phyloP scores from a whole-genome alignment of 2,329 filamentous ascomycete species.

The Penicillium fuscoglaucum region DNA sequence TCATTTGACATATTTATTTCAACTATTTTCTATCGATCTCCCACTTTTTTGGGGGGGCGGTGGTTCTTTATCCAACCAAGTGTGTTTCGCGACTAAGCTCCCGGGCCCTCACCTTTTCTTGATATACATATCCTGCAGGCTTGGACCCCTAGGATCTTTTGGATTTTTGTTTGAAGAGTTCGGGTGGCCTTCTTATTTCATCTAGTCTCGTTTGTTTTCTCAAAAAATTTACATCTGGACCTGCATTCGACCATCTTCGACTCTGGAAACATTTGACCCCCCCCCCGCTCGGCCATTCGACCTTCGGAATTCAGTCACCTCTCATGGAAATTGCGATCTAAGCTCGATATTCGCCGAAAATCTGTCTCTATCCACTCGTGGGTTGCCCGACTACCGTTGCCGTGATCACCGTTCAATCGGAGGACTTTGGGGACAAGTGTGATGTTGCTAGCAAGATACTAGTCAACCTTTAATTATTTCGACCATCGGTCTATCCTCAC shows the following conservation, averaged over 20 bases:
- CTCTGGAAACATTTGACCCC: slow-evolving; percentile 16
- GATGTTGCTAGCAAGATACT: slow-evolving; percentile 28
- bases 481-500: slow-evolving; percentile 9
- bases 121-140: slow-evolving; percentile 12
- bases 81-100: slow-evolving; percentile 19
- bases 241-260: slow-evolving; percentile 6
- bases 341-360: slow-evolving; percentile 9
- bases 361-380: background rate
- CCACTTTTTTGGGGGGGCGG: background rate
- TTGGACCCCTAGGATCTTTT: background rate
- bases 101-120: slow-evolving; percentile 16
- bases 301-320: slow-evolving; percentile 15
- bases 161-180: slow-evolving; percentile 8
- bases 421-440: slow-evolving; percentile 13
- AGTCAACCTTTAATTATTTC: slow-evolving; percentile 21
- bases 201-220: background rate
- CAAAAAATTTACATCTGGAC: slow-evolving; percentile 2
- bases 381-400: background rate
- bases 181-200: slow-evolving; percentile 3
- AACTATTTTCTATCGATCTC: background rate
- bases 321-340: slow-evolving; percentile 19
- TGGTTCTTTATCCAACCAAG: background rate
- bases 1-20: slow-evolving; percentile 1
- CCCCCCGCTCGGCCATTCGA: slow-evolving; percentile 20
- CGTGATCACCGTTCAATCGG: background rate